Conservation (phyloP, 805 yeast species). For the Ogataea naganishii region DNA sequence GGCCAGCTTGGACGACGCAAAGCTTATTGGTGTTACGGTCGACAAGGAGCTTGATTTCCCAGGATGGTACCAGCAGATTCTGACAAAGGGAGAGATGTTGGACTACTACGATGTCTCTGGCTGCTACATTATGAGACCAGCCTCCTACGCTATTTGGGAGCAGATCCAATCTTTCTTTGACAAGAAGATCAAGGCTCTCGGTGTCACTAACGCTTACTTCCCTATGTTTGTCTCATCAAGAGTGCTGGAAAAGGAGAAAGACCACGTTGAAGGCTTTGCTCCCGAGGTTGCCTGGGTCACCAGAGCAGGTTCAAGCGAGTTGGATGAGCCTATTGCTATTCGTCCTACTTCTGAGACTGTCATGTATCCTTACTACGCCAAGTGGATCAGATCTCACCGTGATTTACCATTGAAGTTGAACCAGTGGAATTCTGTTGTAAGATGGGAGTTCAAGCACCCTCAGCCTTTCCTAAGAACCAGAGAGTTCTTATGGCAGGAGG, state of each 20-base stretch:
- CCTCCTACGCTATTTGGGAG: constrained; percentile 94
- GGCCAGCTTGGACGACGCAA: constrained; percentile 73
- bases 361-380: constrained; percentile 98
- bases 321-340: constrained; percentile 97
- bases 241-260: constrained; percentile 95
- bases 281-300: constrained; percentile 99
- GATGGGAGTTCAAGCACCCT: constrained; percentile 99
- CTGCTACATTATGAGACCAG: constrained; percentile 95
- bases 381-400: constrained; percentile 98
- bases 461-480: constrained; percentile 98
- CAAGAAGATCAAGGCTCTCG: constrained; percentile 68
- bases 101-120: constrained; percentile 99
- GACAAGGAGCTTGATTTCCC: constrained; percentile 90
- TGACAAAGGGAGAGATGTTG: constrained; percentile 95
- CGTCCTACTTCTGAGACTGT: constrained; percentile 99
- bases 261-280: constrained; percentile 97
- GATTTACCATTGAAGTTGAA: constrained; percentile 93
- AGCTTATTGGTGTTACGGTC: constrained; percentile 91
- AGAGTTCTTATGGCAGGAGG: constrained; percentile 99
- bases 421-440: constrained; percentile 99
- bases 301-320: constrained; percentile 84
- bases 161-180: constrained; percentile 84
- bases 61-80: constrained; percentile 94
- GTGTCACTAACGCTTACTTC: constrained; percentile 93
- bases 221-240: constrained; percentile 95